Evolutionary conservation across 225 moss, liverwort and hornwort genomes (phyloP).

Genomic region (Climacium dendroides): DNA sequence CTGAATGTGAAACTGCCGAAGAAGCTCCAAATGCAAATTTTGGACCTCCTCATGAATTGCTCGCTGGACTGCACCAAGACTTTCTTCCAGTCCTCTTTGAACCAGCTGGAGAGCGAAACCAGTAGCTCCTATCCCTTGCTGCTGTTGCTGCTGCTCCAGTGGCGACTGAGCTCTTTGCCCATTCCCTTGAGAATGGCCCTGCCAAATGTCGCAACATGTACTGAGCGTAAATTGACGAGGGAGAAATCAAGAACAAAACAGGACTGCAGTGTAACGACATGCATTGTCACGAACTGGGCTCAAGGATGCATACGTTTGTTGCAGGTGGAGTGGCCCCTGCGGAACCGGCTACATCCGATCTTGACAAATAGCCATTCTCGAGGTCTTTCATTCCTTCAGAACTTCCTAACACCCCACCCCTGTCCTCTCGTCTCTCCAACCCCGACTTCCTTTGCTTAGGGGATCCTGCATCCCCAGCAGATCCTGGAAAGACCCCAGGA

Average conservation of each 20-base stretch:
- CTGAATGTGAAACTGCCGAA: constrained; percentile 98
- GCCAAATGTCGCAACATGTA: neutral
- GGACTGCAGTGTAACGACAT: neutral
- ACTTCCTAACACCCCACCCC: constrained; percentile 22
- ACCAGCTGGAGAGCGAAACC: constrained; percentile 92
- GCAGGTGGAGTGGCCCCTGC: constrained; percentile 42
- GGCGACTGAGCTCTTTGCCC: constrained; percentile 42
- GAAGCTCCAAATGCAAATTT: constrained; percentile 87
- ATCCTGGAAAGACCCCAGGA: constrained; percentile 47
- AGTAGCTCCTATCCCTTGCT: constrained; percentile 55
- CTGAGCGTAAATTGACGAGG: neutral
- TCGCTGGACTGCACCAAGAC: constrained; percentile 85
- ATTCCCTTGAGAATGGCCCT: constrained; percentile 38
- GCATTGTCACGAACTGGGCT: neutral
- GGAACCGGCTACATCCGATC: constrained; percentile 42
- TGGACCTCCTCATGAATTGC: constrained; percentile 97
- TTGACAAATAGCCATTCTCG: constrained; percentile 53
- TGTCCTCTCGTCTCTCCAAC: constrained; percentile 64
- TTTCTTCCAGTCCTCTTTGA: constrained; percentile 90
- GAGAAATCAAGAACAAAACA: neutral
- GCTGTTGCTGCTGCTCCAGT: constrained; percentile 63
- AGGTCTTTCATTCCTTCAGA: constrained; percentile 50
- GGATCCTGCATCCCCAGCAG: constrained; percentile 46
- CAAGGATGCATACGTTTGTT: constrained; percentile 41
- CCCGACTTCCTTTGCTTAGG: constrained; percentile 55